These are phyloP conservation scores for Entomophthora muscae DNA, from an alignment of 371 early-diverging fungal species.

Conservation along the genomic window DNA sequence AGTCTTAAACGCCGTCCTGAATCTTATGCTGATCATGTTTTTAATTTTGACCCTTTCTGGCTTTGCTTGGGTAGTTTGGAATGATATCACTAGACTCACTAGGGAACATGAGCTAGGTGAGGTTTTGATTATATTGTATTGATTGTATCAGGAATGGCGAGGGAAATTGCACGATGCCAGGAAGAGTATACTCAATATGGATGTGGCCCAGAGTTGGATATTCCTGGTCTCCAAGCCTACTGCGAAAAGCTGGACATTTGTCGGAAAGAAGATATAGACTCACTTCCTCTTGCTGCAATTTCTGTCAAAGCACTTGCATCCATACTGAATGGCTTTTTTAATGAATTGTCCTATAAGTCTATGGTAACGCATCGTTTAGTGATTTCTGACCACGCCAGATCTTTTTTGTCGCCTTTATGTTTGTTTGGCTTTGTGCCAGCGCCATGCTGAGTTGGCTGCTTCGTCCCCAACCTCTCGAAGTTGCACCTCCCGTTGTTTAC, in stretches of 20 bases:
- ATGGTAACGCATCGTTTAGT: neutral
- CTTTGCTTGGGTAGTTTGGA: neutral
- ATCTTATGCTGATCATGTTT: neutral
- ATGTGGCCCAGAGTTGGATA: neutral
- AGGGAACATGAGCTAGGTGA: neutral
- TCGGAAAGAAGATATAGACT: neutral
- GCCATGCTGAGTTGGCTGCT: neutral
- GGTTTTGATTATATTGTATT: neutral
- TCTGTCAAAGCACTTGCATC: neutral
- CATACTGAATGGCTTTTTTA: neutral
- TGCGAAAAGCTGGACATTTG: neutral
- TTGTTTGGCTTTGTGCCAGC: neutral
- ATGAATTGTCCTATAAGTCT: neutral
- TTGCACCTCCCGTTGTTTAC: neutral
- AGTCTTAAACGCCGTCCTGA: neutral
- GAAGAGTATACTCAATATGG: neutral
- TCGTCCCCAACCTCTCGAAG: neutral
- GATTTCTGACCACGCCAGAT: neutral
- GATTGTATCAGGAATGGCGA: neutral
- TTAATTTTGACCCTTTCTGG: neutral
- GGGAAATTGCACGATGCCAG: neutral
- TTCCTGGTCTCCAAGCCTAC: neutral
- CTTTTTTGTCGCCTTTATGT: neutral
- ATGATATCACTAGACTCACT: neutral
- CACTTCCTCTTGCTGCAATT: neutral